These are phyloP conservation scores for Ophiostoma quercus DNA, from an alignment of 2,329 filamentous ascomycete genomes.

Conservation along the genomic window DNA sequence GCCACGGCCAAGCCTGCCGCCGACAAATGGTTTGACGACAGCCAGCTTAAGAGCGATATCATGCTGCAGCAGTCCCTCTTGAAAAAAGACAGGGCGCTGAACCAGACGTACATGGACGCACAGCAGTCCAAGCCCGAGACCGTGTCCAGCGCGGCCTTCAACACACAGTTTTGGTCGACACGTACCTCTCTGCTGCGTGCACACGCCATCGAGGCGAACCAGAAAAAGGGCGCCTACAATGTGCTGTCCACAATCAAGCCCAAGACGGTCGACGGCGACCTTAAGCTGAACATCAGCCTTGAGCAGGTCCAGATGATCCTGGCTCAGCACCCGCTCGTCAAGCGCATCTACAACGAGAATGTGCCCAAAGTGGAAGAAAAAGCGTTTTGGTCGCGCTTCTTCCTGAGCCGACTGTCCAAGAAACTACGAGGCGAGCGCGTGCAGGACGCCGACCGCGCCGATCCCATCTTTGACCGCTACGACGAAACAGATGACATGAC, in stretches of 20 bases:
- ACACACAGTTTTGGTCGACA: constrained; percentile 90
- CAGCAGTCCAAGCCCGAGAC: constrained; percentile 76
- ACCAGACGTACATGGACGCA: constrained; percentile 82
- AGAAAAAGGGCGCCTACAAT: constrained; percentile 87
- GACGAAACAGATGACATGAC: constrained; percentile 64
- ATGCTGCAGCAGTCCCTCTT: constrained; percentile 83
- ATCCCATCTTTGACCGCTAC: constrained; percentile 78
- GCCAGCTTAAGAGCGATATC: constrained; percentile 68
- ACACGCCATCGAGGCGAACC: constrained; percentile 81
- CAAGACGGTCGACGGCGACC: constrained; percentile 65
- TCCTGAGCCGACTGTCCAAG: constrained; percentile 83
- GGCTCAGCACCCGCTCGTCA: constrained; percentile 84
- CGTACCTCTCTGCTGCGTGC: constrained; percentile 79
- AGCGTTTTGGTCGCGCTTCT: constrained; percentile 92
- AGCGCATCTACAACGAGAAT: constrained; percentile 86
- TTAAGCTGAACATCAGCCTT: constrained; percentile 72
- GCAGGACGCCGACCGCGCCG: constrained; percentile 67
- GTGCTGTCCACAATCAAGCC: constrained; percentile 87
- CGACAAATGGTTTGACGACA: constrained; percentile 74
- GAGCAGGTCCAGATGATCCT: constrained; percentile 94
- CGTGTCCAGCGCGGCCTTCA: constrained; percentile 75
- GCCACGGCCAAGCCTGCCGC: constrained; percentile 51
- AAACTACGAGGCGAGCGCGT: constrained; percentile 86
- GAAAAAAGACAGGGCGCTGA: constrained; percentile 68
- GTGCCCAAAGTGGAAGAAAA: constrained; percentile 74